Evolutionary conservation across 1,284 basidiomycete genomes (phyloP), one percentile per base, ranked within the genome.

Genomic region (Leccinum subrobustum): DNA sequence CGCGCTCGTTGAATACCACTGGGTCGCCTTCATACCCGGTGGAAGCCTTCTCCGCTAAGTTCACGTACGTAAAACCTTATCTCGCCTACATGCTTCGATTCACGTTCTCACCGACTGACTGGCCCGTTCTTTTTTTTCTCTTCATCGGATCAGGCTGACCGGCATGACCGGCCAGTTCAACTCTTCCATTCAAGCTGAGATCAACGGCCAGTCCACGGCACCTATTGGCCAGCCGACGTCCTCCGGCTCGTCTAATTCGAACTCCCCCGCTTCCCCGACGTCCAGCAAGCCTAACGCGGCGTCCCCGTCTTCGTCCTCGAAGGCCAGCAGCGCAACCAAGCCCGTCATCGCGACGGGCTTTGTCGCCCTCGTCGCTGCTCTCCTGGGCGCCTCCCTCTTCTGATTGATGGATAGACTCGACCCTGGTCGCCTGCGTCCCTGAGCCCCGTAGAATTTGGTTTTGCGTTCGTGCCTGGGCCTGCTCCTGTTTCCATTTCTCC

Each of bases 11-110:
- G 56, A 86, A 80, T 72, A 83, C 88, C 72, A 56, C 83, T 29
- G 33, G 33, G 33, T 68, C 80, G 61, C 74, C 86, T 16, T 77
- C 82, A 55, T 88, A 78, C 75, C 83, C 80, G 3, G 84, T 83
- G 59, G 78, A 88, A 64, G 85, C 91, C 2, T 95, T 93, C 81
- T 93, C 92, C n/a, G 83, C 92, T 61, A 86, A 86, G 68, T 95
- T 93, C 79, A 75, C 75, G 85, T 88, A 70, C 62, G 84, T 73
- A 33, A 27, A 5, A 18, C 16, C 6, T 27, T 23, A 50, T 27
- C 48, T 27, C 25, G 48, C 3, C 25, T 23, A 16, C 14, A 14
- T 16, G n/a, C 42, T 16, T 27, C 6, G 42, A 4, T 14, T 4
- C 4, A 33, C 14, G 25, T 35, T 16, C 7, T 59, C 25, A 18